These are phyloP conservation scores for Sporothrix globosa DNA, from an alignment of 2,329 filamentous ascomycete genomes.

Conservation along the genomic window DNA sequence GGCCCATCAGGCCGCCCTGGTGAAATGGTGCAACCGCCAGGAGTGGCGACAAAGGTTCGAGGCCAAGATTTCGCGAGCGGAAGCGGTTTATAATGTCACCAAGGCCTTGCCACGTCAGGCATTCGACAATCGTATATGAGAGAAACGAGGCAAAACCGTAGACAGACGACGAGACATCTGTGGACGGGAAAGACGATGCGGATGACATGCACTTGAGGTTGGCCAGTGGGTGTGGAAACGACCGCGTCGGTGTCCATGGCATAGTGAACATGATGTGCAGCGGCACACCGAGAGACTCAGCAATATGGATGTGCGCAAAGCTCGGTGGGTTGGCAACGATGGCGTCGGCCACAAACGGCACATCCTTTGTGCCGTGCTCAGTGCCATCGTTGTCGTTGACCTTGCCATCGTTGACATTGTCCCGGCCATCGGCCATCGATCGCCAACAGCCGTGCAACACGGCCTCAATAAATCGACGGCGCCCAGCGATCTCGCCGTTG, in stretches of 20 bases:
- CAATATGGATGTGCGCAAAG: slow-evolving; percentile 67
- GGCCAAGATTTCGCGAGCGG: slow-evolving; percentile 44
- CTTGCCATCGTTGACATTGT: background rate
- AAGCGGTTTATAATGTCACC: slow-evolving; percentile 78
- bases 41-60: slow-evolving; percentile 48
- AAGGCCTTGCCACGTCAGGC: slow-evolving; percentile 88
- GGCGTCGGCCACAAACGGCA: slow-evolving; percentile 65
- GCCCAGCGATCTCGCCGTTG: slow-evolving; percentile 74
- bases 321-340: slow-evolving; percentile 69
- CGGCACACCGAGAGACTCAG: slow-evolving; percentile 66
- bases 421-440: slow-evolving; percentile 48
- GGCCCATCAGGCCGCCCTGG: slow-evolving; percentile 60
- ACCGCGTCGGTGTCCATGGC: slow-evolving; percentile 59
- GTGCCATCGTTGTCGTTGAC: background rate
- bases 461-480: slow-evolving; percentile 73
- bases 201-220: slow-evolving; percentile 57
- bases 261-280: slow-evolving; percentile 75
- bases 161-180: background rate
- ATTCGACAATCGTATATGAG: slow-evolving; percentile 77
- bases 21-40: slow-evolving; percentile 68
- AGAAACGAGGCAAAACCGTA: slow-evolving; percentile 58
- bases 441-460: slow-evolving; percentile 87
- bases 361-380: background rate
- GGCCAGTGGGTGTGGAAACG: slow-evolving; percentile 76
- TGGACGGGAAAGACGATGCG: background rate